Evolutionary conservation across 164 flowering plant species (phyloP).

Genomic region (Vitis labrusca): DNA sequence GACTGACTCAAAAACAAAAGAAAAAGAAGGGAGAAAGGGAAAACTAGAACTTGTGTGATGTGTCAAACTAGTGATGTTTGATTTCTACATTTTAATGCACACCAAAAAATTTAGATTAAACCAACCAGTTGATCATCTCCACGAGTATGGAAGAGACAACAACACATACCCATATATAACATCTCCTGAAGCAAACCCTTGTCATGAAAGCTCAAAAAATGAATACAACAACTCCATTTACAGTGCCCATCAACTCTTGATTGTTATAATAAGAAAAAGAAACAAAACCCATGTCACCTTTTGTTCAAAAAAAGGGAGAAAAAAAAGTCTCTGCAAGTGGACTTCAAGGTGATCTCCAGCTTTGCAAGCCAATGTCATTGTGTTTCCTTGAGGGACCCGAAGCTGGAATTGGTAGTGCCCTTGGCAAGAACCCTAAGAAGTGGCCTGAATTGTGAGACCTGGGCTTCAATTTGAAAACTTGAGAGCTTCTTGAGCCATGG

Average conservation of each 20-base stretch:
- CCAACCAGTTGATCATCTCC: not conserved
- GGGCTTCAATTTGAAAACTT: constrained; percentile 33
- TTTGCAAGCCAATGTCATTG: constrained; percentile 61
- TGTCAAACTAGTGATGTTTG: too few species aligned
- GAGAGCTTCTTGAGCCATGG: constrained; percentile 39
- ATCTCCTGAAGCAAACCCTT: not conserved
- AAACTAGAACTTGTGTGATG: too few species aligned
- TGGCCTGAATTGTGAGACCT: constrained; percentile 29
- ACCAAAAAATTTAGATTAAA: constrained; percentile 1
- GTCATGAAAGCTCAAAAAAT: constrained; percentile 7
- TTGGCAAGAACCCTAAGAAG: constrained; percentile 64
- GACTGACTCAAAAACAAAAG: not conserved
- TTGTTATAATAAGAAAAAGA: not conserved
- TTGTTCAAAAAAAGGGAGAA: not conserved
- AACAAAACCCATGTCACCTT: constrained; percentile 12
- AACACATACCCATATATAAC: not conserved
- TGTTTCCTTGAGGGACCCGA: constrained; percentile 84
- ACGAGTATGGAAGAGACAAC: not conserved
- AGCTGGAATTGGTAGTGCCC: constrained; percentile 48
- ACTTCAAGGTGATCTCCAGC: constrained; percentile 41
- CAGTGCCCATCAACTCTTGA: constrained; percentile 2
- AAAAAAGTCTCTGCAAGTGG: not conserved
- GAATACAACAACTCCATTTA: constrained; percentile 11
- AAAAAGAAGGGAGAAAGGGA: not conserved
- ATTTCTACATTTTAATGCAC: too few species aligned